Evolutionary conservation across 441 rosid genomes (phyloP).

Genomic region (Brassica hybrid): DNA sequence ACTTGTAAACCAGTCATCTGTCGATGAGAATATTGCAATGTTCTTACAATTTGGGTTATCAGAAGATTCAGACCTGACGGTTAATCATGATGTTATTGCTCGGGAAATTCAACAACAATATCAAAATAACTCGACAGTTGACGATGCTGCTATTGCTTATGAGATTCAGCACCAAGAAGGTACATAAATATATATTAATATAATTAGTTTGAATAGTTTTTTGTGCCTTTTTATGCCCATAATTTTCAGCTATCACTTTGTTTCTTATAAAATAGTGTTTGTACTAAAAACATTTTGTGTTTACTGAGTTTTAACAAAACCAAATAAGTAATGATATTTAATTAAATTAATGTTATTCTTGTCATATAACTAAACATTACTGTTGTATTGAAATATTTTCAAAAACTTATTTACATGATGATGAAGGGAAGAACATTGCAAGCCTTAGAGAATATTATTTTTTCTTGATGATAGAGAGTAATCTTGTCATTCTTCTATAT

Average conservation of each 20-base stretch:
- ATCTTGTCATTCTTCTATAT: background rate
- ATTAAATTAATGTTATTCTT: too few species aligned
- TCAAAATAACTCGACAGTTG: background rate
- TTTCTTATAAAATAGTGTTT: background rate
- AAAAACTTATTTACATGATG: background rate
- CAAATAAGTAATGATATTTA: background rate
- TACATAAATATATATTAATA: background rate
- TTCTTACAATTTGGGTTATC: conserved; percentile 29
- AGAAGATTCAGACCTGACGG: conserved; percentile 5
- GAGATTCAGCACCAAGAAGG: conserved; percentile 35
- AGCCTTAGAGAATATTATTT: background rate
- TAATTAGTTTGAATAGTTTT: background rate
- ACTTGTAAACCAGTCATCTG: conserved; percentile 11
- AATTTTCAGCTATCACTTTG: background rate
- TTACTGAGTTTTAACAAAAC: background rate
- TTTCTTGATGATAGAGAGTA: background rate
- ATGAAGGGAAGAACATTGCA: conserved; percentile 29
- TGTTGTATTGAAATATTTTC: background rate
- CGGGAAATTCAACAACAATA: conserved; percentile 9
- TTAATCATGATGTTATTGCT: background rate
- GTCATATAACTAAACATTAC: background rate
- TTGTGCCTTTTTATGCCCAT: background rate
- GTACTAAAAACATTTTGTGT: background rate
- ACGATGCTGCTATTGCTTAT: conserved; percentile 27
- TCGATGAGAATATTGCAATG: conserved; percentile 27